phyloP scores from a whole-genome alignment of 1,139 yeast genomes.

The Nadsonia starkeyi-henricii region DNA sequence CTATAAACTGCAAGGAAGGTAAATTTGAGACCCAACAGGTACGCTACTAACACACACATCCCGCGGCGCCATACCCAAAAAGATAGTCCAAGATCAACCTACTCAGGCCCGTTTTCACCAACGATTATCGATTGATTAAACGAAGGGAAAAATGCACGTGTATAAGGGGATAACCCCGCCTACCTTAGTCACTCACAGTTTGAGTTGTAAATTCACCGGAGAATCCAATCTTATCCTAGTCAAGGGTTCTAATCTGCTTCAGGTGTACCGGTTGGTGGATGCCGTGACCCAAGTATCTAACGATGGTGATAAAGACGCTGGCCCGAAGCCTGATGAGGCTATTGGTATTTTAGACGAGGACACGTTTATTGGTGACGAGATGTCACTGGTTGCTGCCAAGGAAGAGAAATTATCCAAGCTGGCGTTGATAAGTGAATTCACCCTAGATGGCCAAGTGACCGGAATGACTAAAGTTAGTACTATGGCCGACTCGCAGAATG shows the following conservation, averaged over 20 bases:
- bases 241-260: slow-evolving; percentile 52
- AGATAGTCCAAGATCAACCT: too few species aligned
- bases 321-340: slow-evolving; percentile 4
- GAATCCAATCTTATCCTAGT: slow-evolving; percentile 50
- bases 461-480: slow-evolving; percentile 44
- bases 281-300: slow-evolving; percentile 5
- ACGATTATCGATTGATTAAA: background rate
- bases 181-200: slow-evolving; percentile 50
- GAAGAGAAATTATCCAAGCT: slow-evolving; percentile 28
- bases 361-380: slow-evolving; percentile 18
- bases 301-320: slow-evolving; percentile 10
- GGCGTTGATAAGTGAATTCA: slow-evolving; percentile 48
- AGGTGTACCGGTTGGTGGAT: slow-evolving; percentile 36
- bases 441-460: slow-evolving; percentile 56
- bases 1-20: background rate
- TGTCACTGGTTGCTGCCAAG: slow-evolving; percentile 15
- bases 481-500: slow-evolving; percentile 35
- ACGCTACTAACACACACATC: too few species aligned
- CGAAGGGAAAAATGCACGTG: slow-evolving; percentile 46
- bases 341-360: slow-evolving; percentile 13
- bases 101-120: too few species aligned
- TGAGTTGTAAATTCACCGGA: slow-evolving; percentile 49
- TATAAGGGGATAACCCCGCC: slow-evolving; percentile 74
- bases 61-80: too few species aligned
- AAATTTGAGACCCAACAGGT: background rate